phyloP scores from a whole-genome alignment of 495 filamentous ascomycete genomes.

The Parachaetomium inaequale region DNA sequence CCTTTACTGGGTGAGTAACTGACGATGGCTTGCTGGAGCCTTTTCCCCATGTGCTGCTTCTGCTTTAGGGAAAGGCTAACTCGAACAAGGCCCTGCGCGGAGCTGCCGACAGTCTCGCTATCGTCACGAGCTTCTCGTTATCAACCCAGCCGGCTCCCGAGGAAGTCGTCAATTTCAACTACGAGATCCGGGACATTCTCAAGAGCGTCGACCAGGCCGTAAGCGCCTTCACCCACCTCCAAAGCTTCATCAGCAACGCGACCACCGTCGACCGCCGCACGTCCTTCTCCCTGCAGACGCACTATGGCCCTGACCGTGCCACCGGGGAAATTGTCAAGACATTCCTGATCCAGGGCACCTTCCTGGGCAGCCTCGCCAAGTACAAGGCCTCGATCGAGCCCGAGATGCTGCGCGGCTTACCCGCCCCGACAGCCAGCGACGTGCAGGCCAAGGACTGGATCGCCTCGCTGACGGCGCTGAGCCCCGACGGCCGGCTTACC shows the following conservation, averaged over 20 bases:
- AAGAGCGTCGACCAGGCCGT: background rate
- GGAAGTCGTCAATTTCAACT: conserved; percentile 40
- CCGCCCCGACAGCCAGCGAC: background rate
- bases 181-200: conserved; percentile 9
- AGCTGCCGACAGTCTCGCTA: conserved; percentile 57
- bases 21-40: background rate
- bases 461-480: conserved; percentile 13
- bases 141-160: conserved; percentile 48
- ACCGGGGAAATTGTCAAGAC: background rate
- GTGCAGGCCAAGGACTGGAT: conserved; percentile 13
- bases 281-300: background rate
- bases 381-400: background rate
- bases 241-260: conserved; percentile 14
- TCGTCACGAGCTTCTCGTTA: conserved; percentile 54
- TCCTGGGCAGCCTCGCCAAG: conserved; percentile 1
- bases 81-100: conserved; percentile 47
- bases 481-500: conserved; percentile 2
- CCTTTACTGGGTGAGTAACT: conserved; percentile 51
- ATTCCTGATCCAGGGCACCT: background rate
- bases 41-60: too few relatives aligned
- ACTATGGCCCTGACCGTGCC: too few relatives aligned
- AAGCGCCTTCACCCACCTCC: conserved; percentile 3
- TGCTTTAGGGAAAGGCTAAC: background rate
- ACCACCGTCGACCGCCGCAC: conserved; percentile 15
- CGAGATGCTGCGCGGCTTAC: background rate